Base-by-base conservation (phyloP, 768 basidiomycete genomes). In the Candolleomyces eurysporus region DNA sequence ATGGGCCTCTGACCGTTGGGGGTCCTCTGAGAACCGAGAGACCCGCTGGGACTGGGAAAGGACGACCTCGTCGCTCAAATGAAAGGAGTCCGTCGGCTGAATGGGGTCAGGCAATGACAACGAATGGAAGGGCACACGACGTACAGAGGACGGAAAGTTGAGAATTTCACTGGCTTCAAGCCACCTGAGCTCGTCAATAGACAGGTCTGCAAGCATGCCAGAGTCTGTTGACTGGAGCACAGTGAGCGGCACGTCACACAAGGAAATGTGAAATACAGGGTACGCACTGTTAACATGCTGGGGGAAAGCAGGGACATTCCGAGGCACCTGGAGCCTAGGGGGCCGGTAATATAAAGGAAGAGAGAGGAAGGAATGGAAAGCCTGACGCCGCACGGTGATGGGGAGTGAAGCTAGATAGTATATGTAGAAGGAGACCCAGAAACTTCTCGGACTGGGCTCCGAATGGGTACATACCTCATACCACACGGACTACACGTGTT, bases 151-250 rank as follows among this genome's bases (percentile, higher is more conserved):
- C 11, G 60, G 60, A 46, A 61, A 61, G 13, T 61, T 45, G 19
- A 61, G 45, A 7, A 61, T 61, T 53, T 61, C 60, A 50, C 76
- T 79, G 30, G 80, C 81, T 52, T 78, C 75, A 19, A 84, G 73
- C 82, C 82, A 84, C 22, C 78, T 72, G 56, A 82, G 71, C 68
- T 82, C 82, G 63, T 82, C 82, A 60, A 75, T 71, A 59, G 77
- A 77, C 60, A 79, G 70, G 73, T 68, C 45, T 65, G 66, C 57
- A 75, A 70, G 48, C 68, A 72, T 52, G 67, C 61, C 58, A 67
- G 70, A 61, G 60, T 74, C 73, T 68, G 69, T 68, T 61, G 67
- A 61, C 71, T 73, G 39, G 54, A 48, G 42, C 50, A 39, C 46
- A 58, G 57, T 55, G 57, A 22, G 39, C 17, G 36, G 11, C 36